Evolutionary conservation across 345 rosid species (phyloP).

Genomic region (Linum usitatissimum): DNA sequence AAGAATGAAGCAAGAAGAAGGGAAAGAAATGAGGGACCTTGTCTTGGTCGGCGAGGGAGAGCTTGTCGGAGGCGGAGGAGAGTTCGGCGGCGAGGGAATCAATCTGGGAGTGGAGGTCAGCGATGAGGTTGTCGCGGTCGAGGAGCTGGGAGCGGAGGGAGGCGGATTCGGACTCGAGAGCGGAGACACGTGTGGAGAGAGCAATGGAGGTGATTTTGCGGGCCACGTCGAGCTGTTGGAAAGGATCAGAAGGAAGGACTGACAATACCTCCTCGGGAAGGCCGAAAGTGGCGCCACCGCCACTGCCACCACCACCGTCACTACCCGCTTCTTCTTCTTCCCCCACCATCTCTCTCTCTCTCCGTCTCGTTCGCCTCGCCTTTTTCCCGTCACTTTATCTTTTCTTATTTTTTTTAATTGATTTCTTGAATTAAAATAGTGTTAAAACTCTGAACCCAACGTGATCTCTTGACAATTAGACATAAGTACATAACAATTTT

Average conservation of each 20-base stretch:
- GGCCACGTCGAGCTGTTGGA: constrained; percentile 89
- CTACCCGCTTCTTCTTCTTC: constrained; percentile 26
- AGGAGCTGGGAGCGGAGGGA: constrained; percentile 39
- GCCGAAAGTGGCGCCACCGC: constrained; percentile 38
- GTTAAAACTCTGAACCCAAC: no score
- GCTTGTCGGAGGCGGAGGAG: constrained; percentile 46
- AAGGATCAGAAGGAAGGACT: constrained; percentile 83
- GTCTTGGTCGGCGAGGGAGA: constrained; percentile 43
- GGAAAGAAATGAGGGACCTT: constrained; percentile 32
- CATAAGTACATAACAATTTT: no score
- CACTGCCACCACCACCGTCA: background rate
- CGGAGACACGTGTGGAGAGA: constrained; percentile 70
- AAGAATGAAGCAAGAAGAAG: background rate
- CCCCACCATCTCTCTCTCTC: constrained; percentile 24
- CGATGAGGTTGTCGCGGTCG: constrained; percentile 53
- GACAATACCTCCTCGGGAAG: constrained; percentile 67
- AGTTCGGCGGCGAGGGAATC: constrained; percentile 65
- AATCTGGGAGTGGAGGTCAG: constrained; percentile 51
- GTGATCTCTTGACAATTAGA: no score
- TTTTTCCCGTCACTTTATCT: background rate
- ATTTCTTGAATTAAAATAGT: no score
- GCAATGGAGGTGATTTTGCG: constrained; percentile 96
- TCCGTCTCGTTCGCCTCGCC: background rate
- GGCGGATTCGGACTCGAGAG: constrained; percentile 71
- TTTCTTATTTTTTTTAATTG: background rate